These are phyloP conservation scores for Fusarium drepaniforme DNA, from an alignment of 2,329 filamentous ascomycete species.

Conservation along the genomic window DNA sequence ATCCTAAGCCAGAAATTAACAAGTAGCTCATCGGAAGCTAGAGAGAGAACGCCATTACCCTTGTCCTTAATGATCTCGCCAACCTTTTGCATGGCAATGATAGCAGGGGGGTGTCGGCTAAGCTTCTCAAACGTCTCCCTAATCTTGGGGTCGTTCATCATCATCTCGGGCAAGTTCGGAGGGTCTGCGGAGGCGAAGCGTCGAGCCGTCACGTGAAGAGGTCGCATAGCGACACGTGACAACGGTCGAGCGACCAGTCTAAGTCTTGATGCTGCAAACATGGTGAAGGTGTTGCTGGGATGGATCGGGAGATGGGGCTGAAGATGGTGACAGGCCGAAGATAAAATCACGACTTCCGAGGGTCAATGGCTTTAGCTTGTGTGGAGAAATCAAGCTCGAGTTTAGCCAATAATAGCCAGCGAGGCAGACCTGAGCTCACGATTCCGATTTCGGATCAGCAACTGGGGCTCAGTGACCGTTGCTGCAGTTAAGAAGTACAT, in stretches of 20 bases:
- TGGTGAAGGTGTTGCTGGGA: slow-evolving; percentile 6
- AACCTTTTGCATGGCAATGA: slow-evolving; percentile 34
- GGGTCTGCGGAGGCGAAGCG: slow-evolving; percentile 29
- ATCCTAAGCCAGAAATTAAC: slow-evolving; percentile 14
- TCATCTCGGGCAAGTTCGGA: slow-evolving; percentile 32
- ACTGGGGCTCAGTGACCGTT: neutral
- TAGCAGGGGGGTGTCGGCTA: slow-evolving; percentile 35
- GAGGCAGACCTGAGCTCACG: neutral
- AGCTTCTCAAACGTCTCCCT: slow-evolving; percentile 38
- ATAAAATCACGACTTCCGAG: slow-evolving; percentile 14
- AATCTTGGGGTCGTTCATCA: slow-evolving; percentile 39
- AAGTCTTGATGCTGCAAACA: slow-evolving; percentile 31
- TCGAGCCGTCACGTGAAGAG: slow-evolving; percentile 22
- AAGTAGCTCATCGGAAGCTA: neutral
- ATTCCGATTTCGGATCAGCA: neutral
- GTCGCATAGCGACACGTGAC: slow-evolving; percentile 25
- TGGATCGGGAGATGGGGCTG: neutral
- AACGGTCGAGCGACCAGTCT: slow-evolving; percentile 16
- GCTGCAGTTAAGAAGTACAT: neutral
- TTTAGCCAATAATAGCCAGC: neutral
- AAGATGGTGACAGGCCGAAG: neutral
- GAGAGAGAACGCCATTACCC: neutral
- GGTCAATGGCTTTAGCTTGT: slow-evolving; percentile 23
- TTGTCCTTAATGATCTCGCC: slow-evolving; percentile 34
- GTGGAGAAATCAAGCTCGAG: neutral